Base-by-base conservation (phyloP, 2,329 filamentous ascomycete genomes). In the Beauveria caledonica region DNA sequence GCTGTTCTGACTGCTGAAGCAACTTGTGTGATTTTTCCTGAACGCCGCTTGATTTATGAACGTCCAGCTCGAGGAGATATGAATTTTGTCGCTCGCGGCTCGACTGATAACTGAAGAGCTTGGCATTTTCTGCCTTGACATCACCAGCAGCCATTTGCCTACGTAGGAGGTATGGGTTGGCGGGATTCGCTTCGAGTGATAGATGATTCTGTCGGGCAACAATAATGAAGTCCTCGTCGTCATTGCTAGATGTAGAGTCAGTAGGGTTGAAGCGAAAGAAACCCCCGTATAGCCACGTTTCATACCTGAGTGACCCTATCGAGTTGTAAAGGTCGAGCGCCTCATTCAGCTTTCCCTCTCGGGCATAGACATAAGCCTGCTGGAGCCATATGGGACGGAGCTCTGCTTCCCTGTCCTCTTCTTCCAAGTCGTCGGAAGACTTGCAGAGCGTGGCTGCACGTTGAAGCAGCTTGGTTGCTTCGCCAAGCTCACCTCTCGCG, bases 351-450 rank as follows among this genome's bases (percentile, higher is more conserved):
- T 86, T 86, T 19, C 88, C 89, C 63, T 89, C 71, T 64, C 82
- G 84, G 2, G 82, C 81, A 61, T 89, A 79, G 1, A 90, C 86
- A 66, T 88, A 92, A 27, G 88, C 81, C 68, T 90, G 86, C 72
- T 94, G 90, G 25, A 90, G 82, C 36, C 86, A 78, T 61, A 95
- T 92, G 10, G 90, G 88, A 33, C 89, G 76, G 64, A 92, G 74
- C 73, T 95, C 90, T 0, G 82, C 80, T 70, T 83, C 80, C 76
- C 89, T 92, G 65, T 94, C 90, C 57, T 88, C 86, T 5, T 89
- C 85, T 19, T 78, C 80, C 62, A 93, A 74, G 62, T 93, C 89
- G 55, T 92, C 88, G 13, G 88, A 81, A 5, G 82, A 82, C 69
- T 88, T 85, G 69, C 90, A 94, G 21, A 93, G 76, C 65, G 86